These are phyloP conservation scores for Myxozyma monticola DNA, from an alignment of 805 yeast species.

Conservation along the genomic window DNA sequence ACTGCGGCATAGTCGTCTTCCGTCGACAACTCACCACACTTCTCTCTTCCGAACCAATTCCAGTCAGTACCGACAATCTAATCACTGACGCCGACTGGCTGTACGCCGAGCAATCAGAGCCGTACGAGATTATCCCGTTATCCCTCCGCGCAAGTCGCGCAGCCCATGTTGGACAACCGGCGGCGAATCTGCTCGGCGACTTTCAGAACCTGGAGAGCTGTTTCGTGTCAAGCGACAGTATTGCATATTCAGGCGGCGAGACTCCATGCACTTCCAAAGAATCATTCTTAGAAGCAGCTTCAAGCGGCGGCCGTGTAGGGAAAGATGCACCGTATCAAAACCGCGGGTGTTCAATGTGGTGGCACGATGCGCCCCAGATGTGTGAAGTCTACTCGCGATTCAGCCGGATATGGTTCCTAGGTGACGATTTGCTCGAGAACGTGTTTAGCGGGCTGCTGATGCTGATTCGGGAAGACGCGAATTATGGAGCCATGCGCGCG, in stretches of 20 bases:
- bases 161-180: background rate
- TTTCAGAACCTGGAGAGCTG: conserved; percentile 4
- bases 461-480: conserved; percentile 17
- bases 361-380: conserved; percentile 15
- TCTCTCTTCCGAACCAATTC: no score
- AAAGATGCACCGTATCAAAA: conserved; percentile 22
- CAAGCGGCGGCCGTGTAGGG: conserved; percentile 26
- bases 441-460: conserved; percentile 14
- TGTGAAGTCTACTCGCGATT: conserved; percentile 18
- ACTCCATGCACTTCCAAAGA: conserved; percentile 8
- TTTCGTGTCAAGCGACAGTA: conserved; percentile 2
- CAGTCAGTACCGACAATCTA: no score
- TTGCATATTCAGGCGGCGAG: background rate
- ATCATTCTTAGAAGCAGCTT: conserved; percentile 13
- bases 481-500: conserved; percentile 13
- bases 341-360: conserved; percentile 18
- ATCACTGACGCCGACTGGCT: background rate
- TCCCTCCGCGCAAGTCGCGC: background rate
- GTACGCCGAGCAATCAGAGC: background rate
- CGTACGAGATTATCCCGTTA: background rate
- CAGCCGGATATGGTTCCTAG: conserved; percentile 12
- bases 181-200: background rate
- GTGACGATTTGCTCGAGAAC: conserved; percentile 21
- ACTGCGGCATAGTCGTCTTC: no score
- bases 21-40: no score